Evolutionary conservation across 140 eudicot species (phyloP).

Genomic region (Cichorium intybus): DNA sequence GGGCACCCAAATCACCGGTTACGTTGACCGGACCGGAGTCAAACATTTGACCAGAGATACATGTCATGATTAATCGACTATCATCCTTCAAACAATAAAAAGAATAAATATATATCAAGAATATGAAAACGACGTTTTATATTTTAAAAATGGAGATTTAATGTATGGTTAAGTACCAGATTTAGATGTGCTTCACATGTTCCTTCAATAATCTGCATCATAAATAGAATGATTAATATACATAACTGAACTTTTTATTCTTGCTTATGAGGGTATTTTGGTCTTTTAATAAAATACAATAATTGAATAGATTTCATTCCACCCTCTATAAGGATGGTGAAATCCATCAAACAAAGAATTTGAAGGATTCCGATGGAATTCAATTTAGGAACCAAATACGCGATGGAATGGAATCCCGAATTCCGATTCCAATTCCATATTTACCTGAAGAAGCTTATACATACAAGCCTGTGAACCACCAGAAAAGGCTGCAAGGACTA

Average conservation of each 20-base stretch:
- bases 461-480: slow-evolving; percentile 93
- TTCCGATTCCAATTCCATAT: too few relatives aligned
- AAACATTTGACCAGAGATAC: slow-evolving; percentile 85
- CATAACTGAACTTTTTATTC: too few relatives aligned
- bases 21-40: slow-evolving; percentile 88
- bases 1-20: slow-evolving; percentile 77
- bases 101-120: not conserved
- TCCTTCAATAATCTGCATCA: slow-evolving; percentile 76
- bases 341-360: too few relatives aligned
- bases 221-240: not conserved
- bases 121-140: not conserved
- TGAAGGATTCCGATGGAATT: too few relatives aligned
- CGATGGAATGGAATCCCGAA: too few relatives aligned
- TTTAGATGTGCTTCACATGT: slow-evolving; percentile 74
- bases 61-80: slow-evolving; percentile 63
- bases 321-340: too few relatives aligned
- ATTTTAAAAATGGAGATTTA: not conserved
- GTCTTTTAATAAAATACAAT: too few relatives aligned
- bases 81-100: slow-evolving; percentile 75
- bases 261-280: too few relatives aligned
- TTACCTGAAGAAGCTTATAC: slow-evolving; percentile 93
- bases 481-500: slow-evolving; percentile 66
- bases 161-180: slow-evolving; percentile 41
- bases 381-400: too few relatives aligned
- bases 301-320: too few relatives aligned